These are phyloP conservation scores for Dianthus caryophyllus DNA, from an alignment of 148 eudicot genomes.

Conservation along the genomic window DNA sequence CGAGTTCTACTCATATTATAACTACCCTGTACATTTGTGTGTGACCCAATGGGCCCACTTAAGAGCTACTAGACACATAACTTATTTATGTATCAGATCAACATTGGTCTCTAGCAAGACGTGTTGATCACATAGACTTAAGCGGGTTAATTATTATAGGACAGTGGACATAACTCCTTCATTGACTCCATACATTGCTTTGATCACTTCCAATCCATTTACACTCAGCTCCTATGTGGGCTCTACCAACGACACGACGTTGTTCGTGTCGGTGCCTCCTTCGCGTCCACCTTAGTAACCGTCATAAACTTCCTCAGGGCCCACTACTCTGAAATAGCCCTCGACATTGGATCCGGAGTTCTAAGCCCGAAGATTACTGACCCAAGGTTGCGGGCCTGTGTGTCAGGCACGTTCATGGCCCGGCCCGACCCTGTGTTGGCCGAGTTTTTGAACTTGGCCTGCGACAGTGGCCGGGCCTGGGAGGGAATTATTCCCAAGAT, in stretches of 20 bases:
- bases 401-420: background rate
- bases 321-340: background rate
- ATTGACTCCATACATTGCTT: conserved; percentile 4
- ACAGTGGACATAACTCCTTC: too few relatives aligned
- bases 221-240: conserved; percentile 2
- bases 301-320: background rate
- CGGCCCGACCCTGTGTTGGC: background rate
- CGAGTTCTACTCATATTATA: too few relatives aligned
- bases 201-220: conserved; percentile 9
- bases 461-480: background rate
- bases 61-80: too few relatives aligned
- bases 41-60: too few relatives aligned
- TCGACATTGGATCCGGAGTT: background rate
- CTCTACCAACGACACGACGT: conserved; percentile 8
- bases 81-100: too few relatives aligned
- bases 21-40: too few relatives aligned
- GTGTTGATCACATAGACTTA: too few relatives aligned
- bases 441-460: conserved; percentile 5
- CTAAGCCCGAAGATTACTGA: conserved; percentile 1
- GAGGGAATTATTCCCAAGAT: conserved; percentile 4
- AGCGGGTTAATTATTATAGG: too few relatives aligned
- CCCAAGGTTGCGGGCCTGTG: background rate
- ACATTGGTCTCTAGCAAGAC: too few relatives aligned
- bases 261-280: background rate
- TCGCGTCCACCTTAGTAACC: background rate